Base-by-base conservation (phyloP, 1,284 basidiomycete species). In the Tetrapyrgos nigripes region DNA sequence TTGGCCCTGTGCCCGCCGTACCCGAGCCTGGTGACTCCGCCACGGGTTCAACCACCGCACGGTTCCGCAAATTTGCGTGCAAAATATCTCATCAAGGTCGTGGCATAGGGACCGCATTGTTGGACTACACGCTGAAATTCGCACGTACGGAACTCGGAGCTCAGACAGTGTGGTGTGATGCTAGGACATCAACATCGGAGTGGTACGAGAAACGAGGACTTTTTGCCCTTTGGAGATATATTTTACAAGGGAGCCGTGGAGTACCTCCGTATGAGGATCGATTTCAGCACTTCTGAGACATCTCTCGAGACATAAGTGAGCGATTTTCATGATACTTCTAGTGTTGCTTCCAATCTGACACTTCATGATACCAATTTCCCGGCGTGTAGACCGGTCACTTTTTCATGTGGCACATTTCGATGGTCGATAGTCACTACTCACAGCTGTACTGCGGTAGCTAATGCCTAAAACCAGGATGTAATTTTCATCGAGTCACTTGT, bases 11-110 rank as follows among this genome's bases (percentile, higher is more conserved):
- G 24, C 60, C 55, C 8, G 27, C 55, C 53, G 53, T 48, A 13
- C 21, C 33, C 27, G 40, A 28, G 13, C 11, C 23, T 29, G 26
- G 29, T 26, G n/a, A 50, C 46, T 31, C 47, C 24, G 51, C 57
- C 26, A 50, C 47, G 26, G 43, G 29, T 47, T 48, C 55, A 3
- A 19, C 21, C 27, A 14, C 45, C 19, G 78, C 78, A 26, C 79
- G 84, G n/a, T 86, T 87, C 69, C 76, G 84, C 59, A 87, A 87
- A 67, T 87, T 88, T 67, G 82, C 85, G 13, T 88, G 83, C 66
- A 73, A 79, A 45, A 73, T 76, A 24, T 61, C 66, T n/a, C 76
- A 78, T 64, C 78, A 79, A 66, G 74, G 79, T 21, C 77, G 66
- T 58, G 86, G 85, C 21, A 76, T 88, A 58, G 84, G 85, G 23